phyloP scores from a whole-genome alignment of 441 rosid genomes.

The Populus hybrid region DNA sequence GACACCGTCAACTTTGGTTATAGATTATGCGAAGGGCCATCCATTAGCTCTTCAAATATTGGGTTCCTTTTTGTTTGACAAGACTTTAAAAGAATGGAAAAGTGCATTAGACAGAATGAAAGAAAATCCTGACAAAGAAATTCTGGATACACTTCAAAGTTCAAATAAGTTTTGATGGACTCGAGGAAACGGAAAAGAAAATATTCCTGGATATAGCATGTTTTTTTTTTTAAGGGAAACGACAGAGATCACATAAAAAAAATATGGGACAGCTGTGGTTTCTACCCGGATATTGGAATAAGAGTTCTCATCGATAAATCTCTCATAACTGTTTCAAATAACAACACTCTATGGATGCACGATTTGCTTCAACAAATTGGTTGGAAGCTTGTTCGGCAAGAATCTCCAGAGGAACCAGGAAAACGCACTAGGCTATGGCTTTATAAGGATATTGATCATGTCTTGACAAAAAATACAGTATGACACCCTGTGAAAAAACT shows the following conservation, averaged over 20 bases:
- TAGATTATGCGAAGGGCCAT: not conserved
- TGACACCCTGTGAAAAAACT: too few relatives aligned
- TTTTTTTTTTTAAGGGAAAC: conserved; percentile 8
- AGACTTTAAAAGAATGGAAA: conserved; percentile 10
- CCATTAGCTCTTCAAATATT: conserved; percentile 8
- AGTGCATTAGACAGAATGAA: conserved; percentile 3
- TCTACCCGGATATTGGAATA: conserved; percentile 17
- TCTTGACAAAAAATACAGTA: conserved; percentile 14
- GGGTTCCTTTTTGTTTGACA: not conserved
- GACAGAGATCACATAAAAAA: not conserved
- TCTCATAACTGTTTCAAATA: conserved; percentile 10
- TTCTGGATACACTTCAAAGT: conserved; percentile 15
- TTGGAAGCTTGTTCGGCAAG: conserved; percentile 22
- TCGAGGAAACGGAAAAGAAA: conserved; percentile 16
- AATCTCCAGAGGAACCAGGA: conserved; percentile 30
- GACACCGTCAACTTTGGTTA: not conserved
- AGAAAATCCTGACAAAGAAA: conserved; percentile 1
- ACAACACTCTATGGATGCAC: conserved; percentile 17
- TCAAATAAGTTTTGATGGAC: conserved; percentile 26
- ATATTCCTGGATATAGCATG: conserved; percentile 14
- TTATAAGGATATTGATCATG: conserved; percentile 15
- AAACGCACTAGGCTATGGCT: conserved; percentile 34
- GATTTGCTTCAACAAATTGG: conserved; percentile 30
- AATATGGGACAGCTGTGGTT: conserved; percentile 6
- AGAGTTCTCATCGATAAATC: conserved; percentile 18